These are phyloP conservation scores for Hydrangea macrophylla DNA, from an alignment of 148 eudicot species.

Conservation along the genomic window DNA sequence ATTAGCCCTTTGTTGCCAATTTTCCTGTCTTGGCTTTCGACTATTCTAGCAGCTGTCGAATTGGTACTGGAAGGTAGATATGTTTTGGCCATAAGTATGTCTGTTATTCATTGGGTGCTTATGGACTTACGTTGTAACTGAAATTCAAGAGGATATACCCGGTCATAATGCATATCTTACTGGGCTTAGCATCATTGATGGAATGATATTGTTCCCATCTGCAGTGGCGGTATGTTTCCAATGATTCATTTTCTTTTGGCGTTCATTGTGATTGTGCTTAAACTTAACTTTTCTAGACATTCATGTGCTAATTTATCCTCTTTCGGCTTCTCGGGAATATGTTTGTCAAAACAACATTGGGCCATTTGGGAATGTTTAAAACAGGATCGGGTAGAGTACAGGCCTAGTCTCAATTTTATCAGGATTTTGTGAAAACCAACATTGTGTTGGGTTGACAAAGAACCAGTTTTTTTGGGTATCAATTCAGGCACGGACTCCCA, in stretches of 20 bases:
- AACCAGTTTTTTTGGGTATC: no score
- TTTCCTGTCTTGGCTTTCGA: constrained; percentile 62
- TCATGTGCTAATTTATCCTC: neutral
- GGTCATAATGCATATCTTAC: constrained; percentile 76
- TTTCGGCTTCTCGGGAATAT: no score
- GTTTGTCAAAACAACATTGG: no score
- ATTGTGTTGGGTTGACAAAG: no score
- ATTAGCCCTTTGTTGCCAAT: constrained; percentile 70
- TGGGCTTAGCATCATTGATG: constrained; percentile 88
- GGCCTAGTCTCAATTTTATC: no score
- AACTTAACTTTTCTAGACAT: neutral
- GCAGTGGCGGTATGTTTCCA: constrained; percentile 53
- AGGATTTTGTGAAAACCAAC: no score
- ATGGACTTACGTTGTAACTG: constrained; percentile 70
- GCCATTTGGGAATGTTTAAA: no score
- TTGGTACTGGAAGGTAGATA: constrained; percentile 66
- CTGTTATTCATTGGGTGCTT: constrained; percentile 55
- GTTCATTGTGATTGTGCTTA: neutral
- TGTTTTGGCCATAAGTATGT: constrained; percentile 51
- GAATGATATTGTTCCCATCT: constrained; percentile 80
- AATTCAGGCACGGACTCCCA: neutral
- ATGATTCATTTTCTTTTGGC: neutral
- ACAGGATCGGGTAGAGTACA: no score
- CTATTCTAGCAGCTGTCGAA: constrained; percentile 69
- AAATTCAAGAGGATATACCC: constrained; percentile 72